Conservation (phyloP, 2,329 filamentous ascomycete genomes). For the Pezicula radicicola region DNA sequence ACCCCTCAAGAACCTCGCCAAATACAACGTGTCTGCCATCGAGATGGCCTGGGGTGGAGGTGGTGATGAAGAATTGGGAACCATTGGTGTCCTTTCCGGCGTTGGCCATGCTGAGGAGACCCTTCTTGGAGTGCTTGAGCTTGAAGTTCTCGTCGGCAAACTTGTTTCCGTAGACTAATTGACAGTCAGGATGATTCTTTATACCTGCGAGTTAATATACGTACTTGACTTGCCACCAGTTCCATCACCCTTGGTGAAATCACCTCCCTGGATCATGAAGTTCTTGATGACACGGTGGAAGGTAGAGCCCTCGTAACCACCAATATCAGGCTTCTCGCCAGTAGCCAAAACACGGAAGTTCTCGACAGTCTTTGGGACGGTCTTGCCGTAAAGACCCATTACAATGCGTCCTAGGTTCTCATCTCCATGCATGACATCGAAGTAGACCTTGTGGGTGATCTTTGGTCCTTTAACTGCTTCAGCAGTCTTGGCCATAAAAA, state of each 20-base stretch:
- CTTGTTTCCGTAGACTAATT: slow-evolving; percentile 74
- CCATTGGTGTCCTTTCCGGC: slow-evolving; percentile 83
- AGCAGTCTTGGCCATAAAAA: slow-evolving; percentile 72
- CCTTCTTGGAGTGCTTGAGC: slow-evolving; percentile 86
- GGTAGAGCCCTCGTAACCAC: slow-evolving; percentile 74
- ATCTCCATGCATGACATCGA: slow-evolving; percentile 77
- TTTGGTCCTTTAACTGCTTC: slow-evolving; percentile 83
- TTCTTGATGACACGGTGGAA: slow-evolving; percentile 91
- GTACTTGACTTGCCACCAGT: slow-evolving; percentile 82
- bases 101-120: slow-evolving; percentile 82
- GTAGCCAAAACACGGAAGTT: slow-evolving; percentile 80
- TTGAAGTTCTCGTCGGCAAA: slow-evolving; percentile 94
- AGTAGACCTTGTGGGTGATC: slow-evolving; percentile 94
- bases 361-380: slow-evolving; percentile 71
- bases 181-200: slow-evolving; percentile 11
- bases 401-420: slow-evolving; percentile 71
- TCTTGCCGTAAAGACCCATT: slow-evolving; percentile 84
- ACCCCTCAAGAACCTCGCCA: slow-evolving; percentile 84
- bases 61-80: slow-evolving; percentile 90
- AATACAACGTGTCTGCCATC: slow-evolving; percentile 85
- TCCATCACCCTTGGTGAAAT: slow-evolving; percentile 80
- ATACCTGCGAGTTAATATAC: slow-evolving; percentile 27
- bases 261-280: slow-evolving; percentile 91
- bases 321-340: slow-evolving; percentile 70
- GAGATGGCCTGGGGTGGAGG: slow-evolving; percentile 76